Conservation (phyloP, 75 land plant species). For the Cryptomeria japonica region DNA sequence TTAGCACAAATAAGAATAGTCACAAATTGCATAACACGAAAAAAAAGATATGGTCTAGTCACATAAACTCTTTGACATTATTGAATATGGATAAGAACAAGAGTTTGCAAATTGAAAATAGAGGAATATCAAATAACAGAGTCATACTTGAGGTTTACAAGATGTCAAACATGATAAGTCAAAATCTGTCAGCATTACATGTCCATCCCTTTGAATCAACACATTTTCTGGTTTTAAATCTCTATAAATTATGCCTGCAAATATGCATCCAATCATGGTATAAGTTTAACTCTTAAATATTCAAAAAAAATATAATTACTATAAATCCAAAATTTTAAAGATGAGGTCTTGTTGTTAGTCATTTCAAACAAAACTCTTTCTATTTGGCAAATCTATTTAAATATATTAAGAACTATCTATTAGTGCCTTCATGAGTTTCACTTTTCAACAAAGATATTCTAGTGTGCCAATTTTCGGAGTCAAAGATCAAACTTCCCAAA, state of each 20-base stretch:
- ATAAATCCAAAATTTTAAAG: neutral
- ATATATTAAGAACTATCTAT: too few relatives aligned
- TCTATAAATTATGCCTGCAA: slow-evolving; percentile 76
- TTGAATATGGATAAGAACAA: neutral
- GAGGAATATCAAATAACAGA: neutral
- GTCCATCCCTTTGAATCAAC: slow-evolving; percentile 69
- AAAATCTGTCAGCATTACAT: slow-evolving; percentile 78
- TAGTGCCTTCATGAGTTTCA: too few relatives aligned
- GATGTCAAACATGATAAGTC: slow-evolving; percentile 82
- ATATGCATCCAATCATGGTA: neutral
- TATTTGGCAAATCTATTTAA: too few relatives aligned
- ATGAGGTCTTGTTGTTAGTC: neutral
- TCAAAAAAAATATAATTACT: neutral
- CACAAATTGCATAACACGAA: neutral
- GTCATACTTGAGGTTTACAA: slow-evolving; percentile 68
- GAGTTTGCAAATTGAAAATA: neutral
- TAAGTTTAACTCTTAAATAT: neutral
- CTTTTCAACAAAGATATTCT: too few relatives aligned
- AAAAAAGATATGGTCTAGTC: neutral
- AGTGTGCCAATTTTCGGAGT: too few relatives aligned
- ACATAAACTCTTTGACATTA: neutral
- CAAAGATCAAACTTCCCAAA: too few relatives aligned
- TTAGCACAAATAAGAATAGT: neutral
- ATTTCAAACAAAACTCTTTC: neutral
- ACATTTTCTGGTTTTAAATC: slow-evolving; percentile 90